Percentiles rank a stretch among this genome's conserved stretches.
Evolutionary conservation across 306 rosid species (phyloP).

Genomic region (Gastrolobium bilobum): DNA sequence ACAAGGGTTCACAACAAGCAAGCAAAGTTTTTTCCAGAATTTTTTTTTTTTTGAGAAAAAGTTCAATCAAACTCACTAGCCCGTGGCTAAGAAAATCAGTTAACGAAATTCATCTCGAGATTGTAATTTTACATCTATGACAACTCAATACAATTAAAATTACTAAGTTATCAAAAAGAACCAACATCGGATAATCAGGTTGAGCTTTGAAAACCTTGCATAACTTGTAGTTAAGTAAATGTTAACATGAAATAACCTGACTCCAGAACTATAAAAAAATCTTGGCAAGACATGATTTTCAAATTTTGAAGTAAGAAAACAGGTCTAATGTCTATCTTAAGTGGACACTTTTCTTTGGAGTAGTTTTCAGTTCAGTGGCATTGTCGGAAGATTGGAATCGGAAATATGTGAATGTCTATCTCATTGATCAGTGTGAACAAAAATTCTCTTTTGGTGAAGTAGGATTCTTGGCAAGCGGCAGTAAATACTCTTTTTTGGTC

Average conservation of each 20-base stretch:
- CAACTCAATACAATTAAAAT: neutral
- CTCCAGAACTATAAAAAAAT: neutral
- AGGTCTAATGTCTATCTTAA: constrained; percentile 65
- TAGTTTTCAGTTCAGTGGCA: constrained; percentile 61
- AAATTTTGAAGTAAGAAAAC: neutral
- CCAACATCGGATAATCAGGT: neutral
- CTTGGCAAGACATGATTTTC: constrained; percentile 10
- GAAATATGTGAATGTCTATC: constrained; percentile 47
- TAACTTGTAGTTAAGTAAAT: constrained; percentile 2
- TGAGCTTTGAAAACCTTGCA: neutral
- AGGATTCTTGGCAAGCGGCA: constrained; percentile 58
- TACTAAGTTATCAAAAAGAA: neutral
- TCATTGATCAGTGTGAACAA: constrained; percentile 66
- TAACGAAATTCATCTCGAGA: too few species aligned
- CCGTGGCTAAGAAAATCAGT: too few species aligned
- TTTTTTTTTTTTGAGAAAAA: too few species aligned
- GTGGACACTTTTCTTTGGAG: constrained; percentile 64
- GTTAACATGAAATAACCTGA: neutral
- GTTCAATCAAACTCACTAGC: too few species aligned
- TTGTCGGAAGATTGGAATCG: constrained; percentile 65
- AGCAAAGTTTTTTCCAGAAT: too few species aligned
- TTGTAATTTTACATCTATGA: too few species aligned
- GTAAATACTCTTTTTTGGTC: too few species aligned
- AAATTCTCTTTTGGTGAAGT: constrained; percentile 67
- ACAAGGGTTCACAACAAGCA: too few species aligned